These are phyloP conservation scores for Quercus ilex DNA, from an alignment of 306 rosid genomes.

Conservation along the genomic window DNA sequence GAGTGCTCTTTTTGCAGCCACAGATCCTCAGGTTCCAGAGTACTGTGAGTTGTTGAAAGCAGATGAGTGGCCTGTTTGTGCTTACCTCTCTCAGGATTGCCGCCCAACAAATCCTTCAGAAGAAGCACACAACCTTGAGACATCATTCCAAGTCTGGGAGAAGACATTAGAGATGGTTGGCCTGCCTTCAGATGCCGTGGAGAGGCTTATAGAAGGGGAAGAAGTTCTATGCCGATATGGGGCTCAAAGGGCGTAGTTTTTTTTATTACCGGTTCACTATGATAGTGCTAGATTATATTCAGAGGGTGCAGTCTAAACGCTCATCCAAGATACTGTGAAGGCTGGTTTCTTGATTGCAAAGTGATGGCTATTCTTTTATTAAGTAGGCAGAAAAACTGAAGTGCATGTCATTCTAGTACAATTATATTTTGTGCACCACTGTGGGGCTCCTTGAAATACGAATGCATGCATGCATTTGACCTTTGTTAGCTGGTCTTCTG, in stretches of 20 bases:
- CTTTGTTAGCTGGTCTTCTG: not conserved
- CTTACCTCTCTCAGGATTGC: slow-evolving; percentile 85
- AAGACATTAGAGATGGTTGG: slow-evolving; percentile 87
- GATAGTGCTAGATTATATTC: not conserved
- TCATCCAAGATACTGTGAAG: slow-evolving; percentile 9
- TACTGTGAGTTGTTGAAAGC: slow-evolving; percentile 85
- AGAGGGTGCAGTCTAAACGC: not conserved
- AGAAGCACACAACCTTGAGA: slow-evolving; percentile 71
- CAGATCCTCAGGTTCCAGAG: slow-evolving; percentile 88
- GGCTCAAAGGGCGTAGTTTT: slow-evolving; percentile 35
- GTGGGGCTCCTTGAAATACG: too few relatives aligned
- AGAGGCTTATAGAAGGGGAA: slow-evolving; percentile 78
- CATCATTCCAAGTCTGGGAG: slow-evolving; percentile 74
- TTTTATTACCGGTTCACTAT: slow-evolving; percentile 1
- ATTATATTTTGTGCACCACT: too few relatives aligned
- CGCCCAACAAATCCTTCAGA: slow-evolving; percentile 88
- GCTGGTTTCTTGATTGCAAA: slow-evolving; percentile 4
- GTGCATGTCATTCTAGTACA: not conserved
- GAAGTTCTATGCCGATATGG: slow-evolving; percentile 62
- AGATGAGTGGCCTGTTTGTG: slow-evolving; percentile 88
- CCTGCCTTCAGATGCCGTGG: slow-evolving; percentile 72
- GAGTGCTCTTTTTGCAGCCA: slow-evolving; percentile 89
- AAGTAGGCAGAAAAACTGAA: not conserved
- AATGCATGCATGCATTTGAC: not conserved
- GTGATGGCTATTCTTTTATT: slow-evolving; percentile 13